phyloP scores from a whole-genome alignment of 371 early-diverging fungal genomes.

The Coemansia linderi region DNA sequence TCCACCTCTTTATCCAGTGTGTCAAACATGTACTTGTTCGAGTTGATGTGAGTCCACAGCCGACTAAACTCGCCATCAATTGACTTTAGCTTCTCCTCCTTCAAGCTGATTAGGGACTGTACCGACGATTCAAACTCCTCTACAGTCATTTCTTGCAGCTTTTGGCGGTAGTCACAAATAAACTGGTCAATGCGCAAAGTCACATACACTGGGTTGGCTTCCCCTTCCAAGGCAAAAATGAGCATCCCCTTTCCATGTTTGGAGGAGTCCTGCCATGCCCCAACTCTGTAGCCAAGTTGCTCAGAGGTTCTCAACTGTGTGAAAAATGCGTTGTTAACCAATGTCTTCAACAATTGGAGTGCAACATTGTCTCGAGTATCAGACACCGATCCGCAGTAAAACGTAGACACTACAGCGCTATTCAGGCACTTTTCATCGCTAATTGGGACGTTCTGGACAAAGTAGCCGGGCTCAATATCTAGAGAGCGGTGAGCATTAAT shows the following conservation, averaged over 20 bases:
- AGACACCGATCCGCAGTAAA: conserved; percentile 48
- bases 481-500: neutral
- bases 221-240: conserved; percentile 84
- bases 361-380: conserved; percentile 59
- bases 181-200: conserved; percentile 81
- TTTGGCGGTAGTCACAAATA: conserved; percentile 58
- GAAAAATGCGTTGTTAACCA: conserved; percentile 74
- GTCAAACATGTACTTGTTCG: conserved; percentile 86
- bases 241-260: conserved; percentile 47
- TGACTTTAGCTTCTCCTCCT: conserved; percentile 86
- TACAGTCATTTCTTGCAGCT: conserved; percentile 60
- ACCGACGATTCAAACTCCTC: conserved; percentile 77
- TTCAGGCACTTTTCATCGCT: conserved; percentile 80
- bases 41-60: conserved; percentile 78
- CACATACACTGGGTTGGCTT: conserved; percentile 67
- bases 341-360: conserved; percentile 72
- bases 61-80: conserved; percentile 73
- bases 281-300: neutral
- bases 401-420: conserved; percentile 56
- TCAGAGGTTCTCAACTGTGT: neutral
- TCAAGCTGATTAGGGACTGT: conserved; percentile 68
- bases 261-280: conserved; percentile 4
- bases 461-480: conserved; percentile 53
- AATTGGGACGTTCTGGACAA: conserved; percentile 61
- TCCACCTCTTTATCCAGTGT: conserved; percentile 53